Evolutionary conservation across 805 yeast genomes (phyloP), one percentile per base, ranked within the genome.

Genomic region (Zygoascus tannicola): DNA sequence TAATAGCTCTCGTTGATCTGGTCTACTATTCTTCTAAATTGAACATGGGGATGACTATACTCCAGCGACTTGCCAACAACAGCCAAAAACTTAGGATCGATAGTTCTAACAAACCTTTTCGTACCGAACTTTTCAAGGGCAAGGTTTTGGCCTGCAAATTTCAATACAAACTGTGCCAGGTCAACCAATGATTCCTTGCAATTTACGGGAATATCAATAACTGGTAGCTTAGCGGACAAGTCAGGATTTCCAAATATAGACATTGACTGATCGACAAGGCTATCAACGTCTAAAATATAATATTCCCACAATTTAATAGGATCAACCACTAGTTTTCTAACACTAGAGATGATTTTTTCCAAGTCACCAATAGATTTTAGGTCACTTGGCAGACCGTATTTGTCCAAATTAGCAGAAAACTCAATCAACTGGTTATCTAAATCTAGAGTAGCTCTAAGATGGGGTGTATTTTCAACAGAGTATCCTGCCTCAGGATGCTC

Each of bases 401-500:
- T 58, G 33, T 62, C 65, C 66, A 90, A 68, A 3, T 71, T 62
- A 2, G 59, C 58, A 35, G 95, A 83, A 53, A 81, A 86, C 15
- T 78, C 74, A 16, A 81, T 58, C 39, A 88, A 67, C n/a, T 71
- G 68, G 15, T 64, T 68, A 60, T 90, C 98, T 45, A 90, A 72
- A 54, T 81, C 96, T 34, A 87, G 80, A 1, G 97, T 97, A 2
- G 94, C 65, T 12, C 59, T 69, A 50, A 90, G 71, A 64, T 90
- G 96, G 4, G 97, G 97, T 2, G 97, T 94, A 2, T 96, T 88
- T 41, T 73, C 74, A 21, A 72, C 72, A 46, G 85, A 84, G 64
- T 90, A 90, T 7, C 97, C 97, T 2, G 84, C 77, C 19, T 88
- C 96, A 0, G 97, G 97, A 53, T 85, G 87, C 2, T 80, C 82